Percentiles rank a stretch among this genome's conserved stretches.
Conservation (phyloP, 2,329 filamentous ascomycete species). For the Aspergillus thermomutatus region DNA sequence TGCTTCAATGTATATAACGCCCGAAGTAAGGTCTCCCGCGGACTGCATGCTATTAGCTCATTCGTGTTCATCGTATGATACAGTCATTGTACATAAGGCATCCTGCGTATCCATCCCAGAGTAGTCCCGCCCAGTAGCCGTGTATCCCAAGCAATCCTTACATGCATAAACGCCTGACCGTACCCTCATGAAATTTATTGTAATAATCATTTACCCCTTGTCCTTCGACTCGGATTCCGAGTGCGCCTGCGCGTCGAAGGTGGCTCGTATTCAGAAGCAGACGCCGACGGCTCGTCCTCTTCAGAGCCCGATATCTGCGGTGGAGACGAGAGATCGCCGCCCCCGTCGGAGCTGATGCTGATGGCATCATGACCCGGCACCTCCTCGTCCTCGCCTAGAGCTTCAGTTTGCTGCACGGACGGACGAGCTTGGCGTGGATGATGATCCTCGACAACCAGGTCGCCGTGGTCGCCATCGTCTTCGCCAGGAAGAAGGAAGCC, state of each 20-base stretch:
- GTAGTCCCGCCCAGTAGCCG: background rate
- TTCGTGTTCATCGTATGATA: background rate
- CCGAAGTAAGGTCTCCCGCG: background rate
- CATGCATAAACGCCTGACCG: background rate
- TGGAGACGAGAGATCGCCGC: conserved; percentile 11
- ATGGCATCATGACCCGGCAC: conserved; percentile 3
- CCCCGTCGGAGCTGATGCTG: background rate
- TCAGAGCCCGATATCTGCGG: conserved; percentile 1
- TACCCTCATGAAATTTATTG: background rate
- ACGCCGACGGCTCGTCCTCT: conserved; percentile 1
- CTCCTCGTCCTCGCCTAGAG: conserved; percentile 6
- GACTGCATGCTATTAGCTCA: background rate
- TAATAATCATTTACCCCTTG: background rate
- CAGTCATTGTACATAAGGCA: background rate
- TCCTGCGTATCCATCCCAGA: background rate
- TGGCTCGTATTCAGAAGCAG: conserved; percentile 19
- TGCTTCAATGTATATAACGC: background rate
- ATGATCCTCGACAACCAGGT: conserved; percentile 30
- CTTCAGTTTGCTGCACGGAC: background rate
- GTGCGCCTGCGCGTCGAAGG: conserved; percentile 21
- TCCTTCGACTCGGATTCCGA: conserved; percentile 11
- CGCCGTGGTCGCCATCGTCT: conserved; percentile 21
- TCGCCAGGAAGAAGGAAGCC: conserved; percentile 24
- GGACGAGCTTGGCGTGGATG: conserved; percentile 2
- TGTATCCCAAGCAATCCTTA: background rate